Evolutionary conservation across 2,329 filamentous ascomycete genomes (phyloP).

Genomic region (Nemania serpens): DNA sequence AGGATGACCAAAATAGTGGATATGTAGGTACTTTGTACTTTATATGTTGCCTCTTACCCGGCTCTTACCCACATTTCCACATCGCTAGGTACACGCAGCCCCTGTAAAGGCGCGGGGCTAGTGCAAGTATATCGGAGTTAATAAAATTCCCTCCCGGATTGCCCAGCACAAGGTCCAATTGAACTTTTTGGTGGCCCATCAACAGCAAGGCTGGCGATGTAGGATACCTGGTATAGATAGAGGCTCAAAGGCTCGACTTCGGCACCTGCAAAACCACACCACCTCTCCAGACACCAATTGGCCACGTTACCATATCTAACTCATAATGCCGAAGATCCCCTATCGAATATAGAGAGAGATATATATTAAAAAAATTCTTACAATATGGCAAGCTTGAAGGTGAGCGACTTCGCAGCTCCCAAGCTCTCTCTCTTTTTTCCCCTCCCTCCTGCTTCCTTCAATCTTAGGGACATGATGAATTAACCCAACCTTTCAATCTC

Average conservation of each 20-base stretch:
- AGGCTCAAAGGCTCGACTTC: background rate
- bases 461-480: background rate
- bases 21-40: too few relatives aligned
- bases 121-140: constrained; percentile 28
- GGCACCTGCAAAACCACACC: background rate
- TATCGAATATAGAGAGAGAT: too few relatives aligned
- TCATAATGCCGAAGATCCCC: too few relatives aligned
- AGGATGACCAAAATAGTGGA: too few relatives aligned
- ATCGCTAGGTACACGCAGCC: too few relatives aligned
- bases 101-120: too few relatives aligned
- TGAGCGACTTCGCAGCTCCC: constrained; percentile 16
- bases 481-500: background rate
- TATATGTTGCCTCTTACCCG: too few relatives aligned
- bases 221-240: background rate
- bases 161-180: constrained; percentile 20
- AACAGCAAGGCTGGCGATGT: constrained; percentile 18
- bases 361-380: too few relatives aligned
- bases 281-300: background rate
- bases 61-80: too few relatives aligned
- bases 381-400: constrained; percentile 37
- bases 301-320: background rate
- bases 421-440: background rate
- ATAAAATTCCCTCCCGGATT: constrained; percentile 38
- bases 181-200: constrained; percentile 33
- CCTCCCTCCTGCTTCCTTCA: background rate